Evolutionary conservation across 768 basidiomycete genomes (phyloP), one percentile per base, ranked within the genome.

Genomic region (Boletales sp.): DNA sequence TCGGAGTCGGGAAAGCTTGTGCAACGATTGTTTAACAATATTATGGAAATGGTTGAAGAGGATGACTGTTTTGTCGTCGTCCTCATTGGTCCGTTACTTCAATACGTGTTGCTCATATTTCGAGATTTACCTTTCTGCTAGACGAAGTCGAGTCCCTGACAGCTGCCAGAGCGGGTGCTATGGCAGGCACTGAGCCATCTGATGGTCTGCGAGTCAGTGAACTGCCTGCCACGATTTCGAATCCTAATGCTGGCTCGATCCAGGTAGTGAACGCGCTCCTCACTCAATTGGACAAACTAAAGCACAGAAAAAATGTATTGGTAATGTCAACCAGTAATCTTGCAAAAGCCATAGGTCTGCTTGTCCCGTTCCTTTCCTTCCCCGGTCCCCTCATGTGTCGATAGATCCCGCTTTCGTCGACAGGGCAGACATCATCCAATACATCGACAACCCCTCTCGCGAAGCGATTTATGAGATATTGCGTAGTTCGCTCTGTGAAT

Each of bases 1-100:
- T 97, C 94, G 0, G 97, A 99, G 65, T 97, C 94, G 0, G 97
- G 97, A 14, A 99, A 99, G 68, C 82, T 99, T 27, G 97, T 99
- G 2, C 95, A 98, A 62, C 82, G 88, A 41, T 74, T 99, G 15
- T 99, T 98, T 65, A 81, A 77, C 35, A 88, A 80, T 51, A 92
- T 99, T 49, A 89, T 80, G 35, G 94, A 97, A 56, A 78, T 98
- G 69, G 86, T 90, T 0, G 94, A 97, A 43, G 94, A 97, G 59
- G 90, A 94, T 54, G 83, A 86, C 49, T 82, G 82, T 14, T 97
- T 99, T 60, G 85, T 99, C 3, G 84, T 97, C 5, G 91, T 99
- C 15, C 76, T 99, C 38, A 99, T 99, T 49, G 95, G 94, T 87
- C 47, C 46, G 63, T 56, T 31, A 18, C 34, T 32, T 18, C 17